Percentiles rank a stretch among this genome's conserved stretches.
phyloP scores from a whole-genome alignment of 228 moss, liverwort and hornwort genomes.

The Sphagnum magellanicum region DNA sequence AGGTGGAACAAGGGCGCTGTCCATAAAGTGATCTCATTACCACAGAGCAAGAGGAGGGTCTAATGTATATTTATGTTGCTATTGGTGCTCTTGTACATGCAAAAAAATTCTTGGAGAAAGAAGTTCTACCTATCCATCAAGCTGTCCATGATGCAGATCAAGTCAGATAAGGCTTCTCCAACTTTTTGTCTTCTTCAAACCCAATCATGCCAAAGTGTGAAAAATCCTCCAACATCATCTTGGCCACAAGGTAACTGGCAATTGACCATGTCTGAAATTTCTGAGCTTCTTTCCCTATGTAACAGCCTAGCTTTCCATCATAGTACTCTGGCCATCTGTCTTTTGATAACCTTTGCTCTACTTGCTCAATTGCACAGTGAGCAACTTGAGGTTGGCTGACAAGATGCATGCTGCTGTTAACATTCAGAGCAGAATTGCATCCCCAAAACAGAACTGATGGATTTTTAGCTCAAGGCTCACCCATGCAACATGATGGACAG shows the following conservation, averaged over 20 bases:
- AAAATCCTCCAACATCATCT: slow-evolving; percentile 75
- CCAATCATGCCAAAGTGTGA: slow-evolving; percentile 64
- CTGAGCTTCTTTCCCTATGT: slow-evolving; percentile 84
- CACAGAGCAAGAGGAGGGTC: no score
- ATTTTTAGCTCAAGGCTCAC: no score
- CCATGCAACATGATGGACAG: no score
- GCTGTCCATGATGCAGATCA: slow-evolving; percentile 52
- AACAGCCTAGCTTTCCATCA: slow-evolving; percentile 81
- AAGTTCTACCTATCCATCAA: no score
- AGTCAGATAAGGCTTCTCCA: slow-evolving; percentile 44
- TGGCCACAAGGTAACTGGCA: slow-evolving; percentile 73
- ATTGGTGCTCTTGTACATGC: no score
- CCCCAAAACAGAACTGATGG: no score
- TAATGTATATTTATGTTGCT: no score
- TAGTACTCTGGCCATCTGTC: slow-evolving; percentile 93
- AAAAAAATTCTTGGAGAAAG: no score
- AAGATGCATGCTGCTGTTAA: slow-evolving; percentile 82
- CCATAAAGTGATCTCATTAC: no score
- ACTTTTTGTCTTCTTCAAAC: slow-evolving; percentile 81
- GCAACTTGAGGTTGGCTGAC: slow-evolving; percentile 64
- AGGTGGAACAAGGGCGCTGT: no score
- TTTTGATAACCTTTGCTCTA: slow-evolving; percentile 46
- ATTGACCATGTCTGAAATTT: slow-evolving; percentile 94
- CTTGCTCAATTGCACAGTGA: slow-evolving; percentile 60
- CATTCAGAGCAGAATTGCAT: slow-evolving; percentile 82